phyloP scores from a whole-genome alignment of 2,329 filamentous ascomycete genomes.

The Cladobotryum protrusum region DNA sequence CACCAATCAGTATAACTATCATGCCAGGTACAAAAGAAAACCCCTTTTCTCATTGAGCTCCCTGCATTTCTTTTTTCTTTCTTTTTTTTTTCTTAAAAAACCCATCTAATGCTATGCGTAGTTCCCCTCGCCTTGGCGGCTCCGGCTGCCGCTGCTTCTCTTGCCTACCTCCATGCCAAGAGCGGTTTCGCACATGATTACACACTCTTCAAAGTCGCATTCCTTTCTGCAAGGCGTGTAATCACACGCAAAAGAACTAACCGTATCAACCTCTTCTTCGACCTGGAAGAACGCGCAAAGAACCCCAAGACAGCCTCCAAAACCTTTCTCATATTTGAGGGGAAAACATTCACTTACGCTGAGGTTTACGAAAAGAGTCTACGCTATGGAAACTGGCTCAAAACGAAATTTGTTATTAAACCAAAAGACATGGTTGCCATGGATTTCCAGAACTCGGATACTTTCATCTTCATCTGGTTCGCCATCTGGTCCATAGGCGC shows the following conservation, averaged over 20 bases:
- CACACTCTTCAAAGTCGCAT: slow-evolving; percentile 48
- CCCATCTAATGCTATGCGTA: slow-evolving; percentile 19
- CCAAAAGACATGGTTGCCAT: slow-evolving; percentile 73
- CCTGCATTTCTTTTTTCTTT: not conserved
- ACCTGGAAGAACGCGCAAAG: slow-evolving; percentile 60
- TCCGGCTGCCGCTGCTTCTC: slow-evolving; percentile 57
- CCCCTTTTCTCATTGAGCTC: not conserved
- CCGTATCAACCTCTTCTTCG: slow-evolving; percentile 67
- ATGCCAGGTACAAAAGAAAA: not conserved
- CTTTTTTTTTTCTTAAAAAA: not conserved
- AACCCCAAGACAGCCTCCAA: slow-evolving; percentile 44
- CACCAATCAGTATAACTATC: not conserved
- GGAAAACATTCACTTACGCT: slow-evolving; percentile 65
- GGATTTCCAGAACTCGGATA: slow-evolving; percentile 75
- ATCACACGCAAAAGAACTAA: slow-evolving; percentile 48
- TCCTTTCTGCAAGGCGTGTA: slow-evolving; percentile 39
- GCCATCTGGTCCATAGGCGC: slow-evolving; percentile 80
- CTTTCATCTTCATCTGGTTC: slow-evolving; percentile 68
- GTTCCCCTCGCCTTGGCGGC: slow-evolving; percentile 49
- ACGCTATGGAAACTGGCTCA: slow-evolving; percentile 71
- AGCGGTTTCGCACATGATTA: slow-evolving; percentile 61
- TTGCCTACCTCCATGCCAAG: slow-evolving; percentile 76
- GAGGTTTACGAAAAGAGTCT: slow-evolving; percentile 65
- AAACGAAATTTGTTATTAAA: slow-evolving; percentile 55
- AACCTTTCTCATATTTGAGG: slow-evolving; percentile 62